Evolutionary conservation across 805 yeast genomes (phyloP).

Genomic region (Ogataea chonburiensis): DNA sequence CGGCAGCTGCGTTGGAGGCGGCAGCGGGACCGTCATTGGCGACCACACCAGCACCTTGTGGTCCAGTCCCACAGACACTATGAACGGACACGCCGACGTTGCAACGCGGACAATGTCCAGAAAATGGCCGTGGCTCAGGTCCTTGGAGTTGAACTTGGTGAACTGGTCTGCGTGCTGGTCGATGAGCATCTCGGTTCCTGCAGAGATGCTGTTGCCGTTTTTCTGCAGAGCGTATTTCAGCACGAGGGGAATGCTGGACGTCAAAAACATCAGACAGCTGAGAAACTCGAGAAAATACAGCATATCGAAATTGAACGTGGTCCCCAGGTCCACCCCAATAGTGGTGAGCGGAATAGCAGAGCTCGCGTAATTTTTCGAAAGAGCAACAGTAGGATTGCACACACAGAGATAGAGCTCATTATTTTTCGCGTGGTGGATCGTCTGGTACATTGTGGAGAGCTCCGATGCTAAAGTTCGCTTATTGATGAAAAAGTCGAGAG

Average conservation of each 20-base stretch:
- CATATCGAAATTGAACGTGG: conserved; percentile 45
- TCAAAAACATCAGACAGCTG: conserved; percentile 48
- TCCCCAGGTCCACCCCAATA: conserved; percentile 26
- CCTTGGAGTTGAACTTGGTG: conserved; percentile 34
- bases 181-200: conserved; percentile 9
- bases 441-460: conserved; percentile 17
- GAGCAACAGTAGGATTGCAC: conserved; percentile 29
- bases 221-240: conserved; percentile 40
- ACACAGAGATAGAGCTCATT: conserved; percentile 22
- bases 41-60: conserved; percentile 74
- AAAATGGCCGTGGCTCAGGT: conserved; percentile 49
- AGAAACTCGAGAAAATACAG: conserved; percentile 57
- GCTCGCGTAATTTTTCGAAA: conserved; percentile 10
- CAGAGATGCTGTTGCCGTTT: conserved; percentile 20
- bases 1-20: conserved; percentile 44
- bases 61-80: conserved; percentile 72
- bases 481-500: conserved; percentile 27
- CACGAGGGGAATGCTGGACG: conserved; percentile 47
- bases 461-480: conserved; percentile 33
- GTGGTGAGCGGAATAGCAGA: conserved; percentile 1
- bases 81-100: conserved; percentile 63
- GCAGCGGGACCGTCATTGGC: conserved; percentile 51
- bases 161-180: conserved; percentile 14
- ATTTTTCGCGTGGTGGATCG: conserved; percentile 7
- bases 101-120: conserved; percentile 61